A percentile compares a stretch with the other conserved stretches of the same genome.
These are phyloP conservation scores for Penicillium riverlandense DNA, from an alignment of 495 filamentous ascomycete species.

Conservation along the genomic window DNA sequence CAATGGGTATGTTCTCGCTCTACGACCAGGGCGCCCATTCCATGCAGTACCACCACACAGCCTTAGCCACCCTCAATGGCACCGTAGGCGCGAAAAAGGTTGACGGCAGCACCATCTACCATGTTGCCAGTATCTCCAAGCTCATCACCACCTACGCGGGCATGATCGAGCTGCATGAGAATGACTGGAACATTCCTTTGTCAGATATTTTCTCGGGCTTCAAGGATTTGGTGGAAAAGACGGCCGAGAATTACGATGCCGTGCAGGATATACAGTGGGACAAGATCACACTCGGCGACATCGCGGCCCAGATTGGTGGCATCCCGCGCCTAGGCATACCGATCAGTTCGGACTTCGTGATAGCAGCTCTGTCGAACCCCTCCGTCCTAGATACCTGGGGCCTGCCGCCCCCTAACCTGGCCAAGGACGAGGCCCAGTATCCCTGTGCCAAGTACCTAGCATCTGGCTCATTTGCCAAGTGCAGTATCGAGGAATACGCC, in stretches of 20 bases:
- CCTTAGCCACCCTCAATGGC: slow-evolving; percentile 3
- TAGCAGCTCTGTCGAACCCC: slow-evolving; percentile 4
- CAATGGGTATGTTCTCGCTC: slow-evolving; percentile 28
- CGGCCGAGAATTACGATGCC: slow-evolving; percentile 2
- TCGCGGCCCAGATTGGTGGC: slow-evolving; percentile 35
- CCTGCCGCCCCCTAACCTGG: slow-evolving; percentile 24
- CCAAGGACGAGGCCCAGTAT: slow-evolving; percentile 13
- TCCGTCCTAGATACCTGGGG: slow-evolving; percentile 11
- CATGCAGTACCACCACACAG: slow-evolving; percentile 28
- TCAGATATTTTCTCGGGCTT: slow-evolving; percentile 39
- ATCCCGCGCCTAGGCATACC: slow-evolving; percentile 33
- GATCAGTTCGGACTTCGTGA: slow-evolving; percentile 2
- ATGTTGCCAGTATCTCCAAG: slow-evolving; percentile 46
- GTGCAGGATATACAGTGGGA: slow-evolving; percentile 31
- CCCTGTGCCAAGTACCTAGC: slow-evolving; percentile 3
- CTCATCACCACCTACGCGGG: slow-evolving; percentile 39
- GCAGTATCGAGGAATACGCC: slow-evolving; percentile 4
- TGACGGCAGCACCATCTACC: slow-evolving; percentile 41
- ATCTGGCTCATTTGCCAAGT: background rate
- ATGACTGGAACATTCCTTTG: slow-evolving; percentile 38
- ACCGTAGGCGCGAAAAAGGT: slow-evolving; percentile 31
- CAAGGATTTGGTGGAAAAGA: slow-evolving; percentile 19
- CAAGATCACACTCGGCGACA: slow-evolving; percentile 32
- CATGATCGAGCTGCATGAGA: slow-evolving; percentile 24
- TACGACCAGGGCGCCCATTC: slow-evolving; percentile 23